These are phyloP conservation scores for Teunomyces stri DNA, from an alignment of 805 yeast genomes.

Conservation along the genomic window DNA sequence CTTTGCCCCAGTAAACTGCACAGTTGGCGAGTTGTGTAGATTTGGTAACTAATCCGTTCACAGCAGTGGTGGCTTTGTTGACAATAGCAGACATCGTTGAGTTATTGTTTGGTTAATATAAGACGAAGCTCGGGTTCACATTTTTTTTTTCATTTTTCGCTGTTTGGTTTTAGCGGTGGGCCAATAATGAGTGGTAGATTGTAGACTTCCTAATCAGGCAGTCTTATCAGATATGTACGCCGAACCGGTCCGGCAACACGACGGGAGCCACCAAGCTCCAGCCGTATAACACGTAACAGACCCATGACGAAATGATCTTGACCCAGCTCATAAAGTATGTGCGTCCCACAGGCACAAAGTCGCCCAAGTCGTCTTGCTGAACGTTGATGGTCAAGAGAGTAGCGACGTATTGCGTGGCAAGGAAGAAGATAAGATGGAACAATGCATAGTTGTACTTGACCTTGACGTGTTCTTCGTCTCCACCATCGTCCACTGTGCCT, in stretches of 20 bases:
- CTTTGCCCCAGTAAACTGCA: conserved; percentile 80
- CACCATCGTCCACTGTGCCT: conserved; percentile 29
- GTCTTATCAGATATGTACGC: conserved; percentile 18
- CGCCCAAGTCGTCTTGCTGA: conserved; percentile 76
- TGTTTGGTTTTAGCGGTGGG: conserved; percentile 2
- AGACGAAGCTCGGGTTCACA: background rate
- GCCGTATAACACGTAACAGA: conserved; percentile 77
- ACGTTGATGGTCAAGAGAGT: conserved; percentile 91
- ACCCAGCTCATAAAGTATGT: conserved; percentile 96
- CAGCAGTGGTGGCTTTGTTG: conserved; percentile 38
- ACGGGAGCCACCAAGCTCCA: conserved; percentile 95
- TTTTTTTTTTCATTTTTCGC: conserved; percentile 4
- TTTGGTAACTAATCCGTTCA: conserved; percentile 35
- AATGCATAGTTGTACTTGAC: conserved; percentile 83
- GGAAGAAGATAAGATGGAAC: conserved; percentile 86
- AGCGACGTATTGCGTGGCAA: conserved; percentile 97
- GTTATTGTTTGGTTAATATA: background rate
- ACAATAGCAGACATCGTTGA: conserved; percentile 42
- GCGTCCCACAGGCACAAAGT: conserved; percentile 94
- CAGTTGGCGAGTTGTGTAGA: conserved; percentile 44
- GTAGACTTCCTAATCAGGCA: conserved; percentile 25
- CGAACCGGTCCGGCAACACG: conserved; percentile 85
- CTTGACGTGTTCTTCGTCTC: conserved; percentile 51
- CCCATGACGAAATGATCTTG: conserved; percentile 88
- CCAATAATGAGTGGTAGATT: conserved; percentile 14